These are phyloP conservation scores for Leucosporidium creatinivorum DNA, from an alignment of 768 basidiomycete species.

Conservation along the genomic window DNA sequence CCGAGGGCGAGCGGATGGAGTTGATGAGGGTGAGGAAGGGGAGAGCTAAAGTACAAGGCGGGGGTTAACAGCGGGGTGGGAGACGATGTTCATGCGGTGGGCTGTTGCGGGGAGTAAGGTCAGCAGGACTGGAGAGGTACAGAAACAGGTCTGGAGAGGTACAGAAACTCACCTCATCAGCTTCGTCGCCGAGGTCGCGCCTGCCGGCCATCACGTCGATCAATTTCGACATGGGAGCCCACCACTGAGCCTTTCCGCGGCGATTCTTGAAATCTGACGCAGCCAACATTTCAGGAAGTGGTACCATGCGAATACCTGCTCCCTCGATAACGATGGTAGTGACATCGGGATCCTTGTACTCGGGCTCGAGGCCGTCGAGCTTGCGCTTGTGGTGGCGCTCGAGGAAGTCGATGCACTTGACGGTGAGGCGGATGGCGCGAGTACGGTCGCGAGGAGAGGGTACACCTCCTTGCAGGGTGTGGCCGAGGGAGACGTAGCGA, in stretches of 20 bases:
- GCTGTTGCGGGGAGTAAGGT: too few relatives aligned
- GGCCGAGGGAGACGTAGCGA: conserved; percentile 88
- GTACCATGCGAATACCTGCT: conserved; percentile 69
- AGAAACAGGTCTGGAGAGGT: too few relatives aligned
- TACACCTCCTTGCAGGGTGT: conserved; percentile 91
- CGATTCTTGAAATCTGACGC: conserved; percentile 89
- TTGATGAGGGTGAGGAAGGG: too few relatives aligned
- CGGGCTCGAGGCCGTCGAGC: conserved; percentile 46
- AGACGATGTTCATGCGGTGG: too few relatives aligned
- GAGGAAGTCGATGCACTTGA: conserved; percentile 90
- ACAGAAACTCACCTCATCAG: too few relatives aligned
- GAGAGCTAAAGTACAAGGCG: too few relatives aligned
- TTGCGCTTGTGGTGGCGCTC: conserved; percentile 56
- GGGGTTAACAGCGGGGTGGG: too few relatives aligned
- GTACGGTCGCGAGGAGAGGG: conserved; percentile 92
- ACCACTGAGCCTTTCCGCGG: conserved; percentile 43
- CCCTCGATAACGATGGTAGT: conserved; percentile 89
- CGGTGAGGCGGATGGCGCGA: conserved; percentile 77
- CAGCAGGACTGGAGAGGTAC: too few relatives aligned
- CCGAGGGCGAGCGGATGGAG: too few relatives aligned
- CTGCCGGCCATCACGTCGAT: conserved; percentile 28
- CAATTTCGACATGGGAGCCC: conserved; percentile 30
- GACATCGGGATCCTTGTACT: conserved; percentile 43
- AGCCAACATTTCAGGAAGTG: conserved; percentile 70
- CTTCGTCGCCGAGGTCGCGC: conserved; percentile 13